Evolutionary conservation across 768 basidiomycete genomes (phyloP).

Genomic region (Mycena filopes): DNA sequence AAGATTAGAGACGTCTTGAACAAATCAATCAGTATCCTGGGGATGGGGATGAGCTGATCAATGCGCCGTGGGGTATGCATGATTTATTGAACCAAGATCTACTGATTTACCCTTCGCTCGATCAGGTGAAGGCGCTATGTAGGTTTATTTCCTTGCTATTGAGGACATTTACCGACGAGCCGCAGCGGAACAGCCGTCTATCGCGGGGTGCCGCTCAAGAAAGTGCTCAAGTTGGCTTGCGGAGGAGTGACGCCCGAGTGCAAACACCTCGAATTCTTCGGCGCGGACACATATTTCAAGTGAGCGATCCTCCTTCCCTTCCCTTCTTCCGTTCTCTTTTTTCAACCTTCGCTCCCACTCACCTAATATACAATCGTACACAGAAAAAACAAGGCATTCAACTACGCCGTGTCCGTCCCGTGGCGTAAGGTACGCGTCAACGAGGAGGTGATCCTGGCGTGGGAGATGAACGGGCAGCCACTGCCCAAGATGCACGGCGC

Average conservation of each 20-base stretch:
- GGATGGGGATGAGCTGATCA: slow-evolving; percentile 64
- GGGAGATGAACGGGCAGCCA: slow-evolving; percentile 62
- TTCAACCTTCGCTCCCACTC: background rate
- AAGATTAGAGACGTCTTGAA: slow-evolving; percentile 52
- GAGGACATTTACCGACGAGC: background rate
- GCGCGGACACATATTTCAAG: slow-evolving; percentile 70
- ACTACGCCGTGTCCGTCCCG: slow-evolving; percentile 60
- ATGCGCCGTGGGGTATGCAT: slow-evolving; percentile 57
- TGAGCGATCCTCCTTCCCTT: too few relatives aligned
- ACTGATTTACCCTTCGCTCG: background rate
- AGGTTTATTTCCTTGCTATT: background rate
- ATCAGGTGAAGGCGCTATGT: slow-evolving; percentile 61
- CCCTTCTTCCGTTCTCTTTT: too few relatives aligned
- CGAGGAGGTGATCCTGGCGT: slow-evolving; percentile 63
- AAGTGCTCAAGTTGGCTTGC: slow-evolving; percentile 62
- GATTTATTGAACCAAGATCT: background rate
- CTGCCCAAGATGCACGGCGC: slow-evolving; percentile 63
- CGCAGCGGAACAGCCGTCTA: slow-evolving; percentile 62
- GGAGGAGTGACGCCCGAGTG: slow-evolving; percentile 60
- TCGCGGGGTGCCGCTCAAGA: slow-evolving; percentile 63
- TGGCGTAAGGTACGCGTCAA: slow-evolving; percentile 57
- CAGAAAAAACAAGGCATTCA: slow-evolving; percentile 49
- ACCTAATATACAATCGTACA: background rate
- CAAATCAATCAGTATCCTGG: slow-evolving; percentile 64
- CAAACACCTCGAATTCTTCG: slow-evolving; percentile 64